Evolutionary conservation across 176 grass and related monocot species (phyloP).

Genomic region (Oryza brachyantha): DNA sequence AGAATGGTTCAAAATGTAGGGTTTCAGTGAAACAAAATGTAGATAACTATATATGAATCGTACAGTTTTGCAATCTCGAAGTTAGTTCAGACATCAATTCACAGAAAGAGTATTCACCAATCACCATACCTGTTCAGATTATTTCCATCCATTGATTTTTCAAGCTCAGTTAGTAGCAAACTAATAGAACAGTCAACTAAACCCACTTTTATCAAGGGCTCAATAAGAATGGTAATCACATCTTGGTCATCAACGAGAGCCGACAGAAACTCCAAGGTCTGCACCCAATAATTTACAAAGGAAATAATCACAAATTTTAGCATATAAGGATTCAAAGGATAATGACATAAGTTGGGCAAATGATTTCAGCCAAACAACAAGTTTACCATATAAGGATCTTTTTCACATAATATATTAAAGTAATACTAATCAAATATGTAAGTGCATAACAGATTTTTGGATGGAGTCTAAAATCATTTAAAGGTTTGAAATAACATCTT

Average conservation of each 20-base stretch:
- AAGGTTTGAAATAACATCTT: conserved; percentile 1
- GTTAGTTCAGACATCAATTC: not conserved
- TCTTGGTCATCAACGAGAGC: conserved; percentile 62
- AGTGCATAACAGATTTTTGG: not conserved
- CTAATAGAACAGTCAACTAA: conserved; percentile 50
- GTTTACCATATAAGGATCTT: not conserved
- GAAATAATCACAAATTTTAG: not conserved
- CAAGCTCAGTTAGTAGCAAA: conserved; percentile 68
- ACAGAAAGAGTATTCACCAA: conserved; percentile 7
- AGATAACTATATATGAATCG: conserved; percentile 4
- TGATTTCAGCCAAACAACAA: conserved; percentile 17
- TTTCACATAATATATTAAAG: not conserved
- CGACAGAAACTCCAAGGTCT: conserved; percentile 83
- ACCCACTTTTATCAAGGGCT: conserved; percentile 73
- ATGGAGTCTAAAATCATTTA: not conserved
- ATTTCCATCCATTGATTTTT: conserved; percentile 59
- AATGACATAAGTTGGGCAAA: not conserved
- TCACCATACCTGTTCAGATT: conserved; percentile 63
- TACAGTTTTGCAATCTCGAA: not conserved
- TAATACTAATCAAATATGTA: conserved; percentile 12
- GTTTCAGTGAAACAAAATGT: too few species aligned
- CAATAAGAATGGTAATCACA: conserved; percentile 58
- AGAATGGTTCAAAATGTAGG: conserved; percentile 20
- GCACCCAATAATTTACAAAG: conserved; percentile 30
- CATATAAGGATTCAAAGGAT: conserved; percentile 8